Evolutionary conservation across 495 filamentous ascomycete species (phyloP).

Genomic region (Penicillium cataractarum): DNA sequence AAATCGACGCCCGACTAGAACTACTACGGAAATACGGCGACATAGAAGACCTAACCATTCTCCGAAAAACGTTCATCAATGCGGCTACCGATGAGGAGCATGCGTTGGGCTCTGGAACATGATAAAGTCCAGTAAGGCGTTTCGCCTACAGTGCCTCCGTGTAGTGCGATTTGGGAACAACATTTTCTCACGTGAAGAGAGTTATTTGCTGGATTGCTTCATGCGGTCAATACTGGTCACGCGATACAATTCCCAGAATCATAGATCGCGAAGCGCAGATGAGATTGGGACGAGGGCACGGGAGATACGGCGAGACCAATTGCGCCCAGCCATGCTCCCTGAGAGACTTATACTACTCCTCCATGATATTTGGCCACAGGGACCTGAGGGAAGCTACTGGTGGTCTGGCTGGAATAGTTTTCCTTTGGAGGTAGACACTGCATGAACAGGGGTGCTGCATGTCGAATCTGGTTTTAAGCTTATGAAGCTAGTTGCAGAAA

Average conservation of each 20-base stretch:
- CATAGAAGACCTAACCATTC: not conserved
- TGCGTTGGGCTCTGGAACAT: not conserved
- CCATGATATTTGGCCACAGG: slow-evolving; percentile 3
- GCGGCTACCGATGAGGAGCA: slow-evolving; percentile 15
- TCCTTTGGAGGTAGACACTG: not conserved
- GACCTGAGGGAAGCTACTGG: not conserved
- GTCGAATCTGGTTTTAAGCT: too few species aligned
- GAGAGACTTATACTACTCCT: not conserved
- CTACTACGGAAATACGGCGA: not conserved
- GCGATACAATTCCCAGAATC: slow-evolving; percentile 1
- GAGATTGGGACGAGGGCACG: not conserved
- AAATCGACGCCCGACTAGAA: slow-evolving; percentile 9
- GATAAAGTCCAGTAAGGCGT: too few species aligned
- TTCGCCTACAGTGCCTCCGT: not conserved
- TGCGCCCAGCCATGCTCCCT: not conserved
- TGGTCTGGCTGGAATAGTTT: slow-evolving; percentile 3
- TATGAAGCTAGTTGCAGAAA: too few species aligned
- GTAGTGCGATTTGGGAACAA: not conserved
- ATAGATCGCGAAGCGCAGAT: not conserved
- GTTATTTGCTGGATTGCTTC: not conserved
- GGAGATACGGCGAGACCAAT: not conserved
- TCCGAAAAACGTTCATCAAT: slow-evolving; percentile 7
- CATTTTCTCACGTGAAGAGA: not conserved
- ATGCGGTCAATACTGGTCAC: not conserved
- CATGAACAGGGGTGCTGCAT: not conserved